Conservation (phyloP, 805 yeast species). For the Saccharomycopsis sp. region DNA sequence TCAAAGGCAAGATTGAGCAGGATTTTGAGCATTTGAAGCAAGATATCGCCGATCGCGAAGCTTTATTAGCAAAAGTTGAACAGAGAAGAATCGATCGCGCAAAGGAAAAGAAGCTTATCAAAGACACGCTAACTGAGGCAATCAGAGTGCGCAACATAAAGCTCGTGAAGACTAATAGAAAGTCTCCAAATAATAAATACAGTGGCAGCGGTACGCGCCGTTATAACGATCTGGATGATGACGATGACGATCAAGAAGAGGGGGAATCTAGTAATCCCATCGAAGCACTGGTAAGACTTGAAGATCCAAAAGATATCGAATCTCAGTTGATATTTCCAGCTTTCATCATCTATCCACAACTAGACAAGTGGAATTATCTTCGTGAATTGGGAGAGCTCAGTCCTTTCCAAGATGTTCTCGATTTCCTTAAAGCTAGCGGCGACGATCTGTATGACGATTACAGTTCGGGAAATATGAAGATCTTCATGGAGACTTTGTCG, state of each 20-base stretch:
- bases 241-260: conserved; percentile 30
- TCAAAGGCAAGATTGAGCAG: conserved; percentile 22
- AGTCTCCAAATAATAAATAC: neutral
- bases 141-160: conserved; percentile 51
- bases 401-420: conserved; percentile 57
- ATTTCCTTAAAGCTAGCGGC: conserved; percentile 57
- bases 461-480: conserved; percentile 50
- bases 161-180: conserved; percentile 31
- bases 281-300: conserved; percentile 38
- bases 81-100: neutral
- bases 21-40: neutral
- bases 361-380: conserved; percentile 76
- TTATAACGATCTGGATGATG: conserved; percentile 27
- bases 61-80: neutral
- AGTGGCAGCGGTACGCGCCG: conserved; percentile 5
- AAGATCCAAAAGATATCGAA: conserved; percentile 59
- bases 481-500: conserved; percentile 70
- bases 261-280: neutral
- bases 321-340: conserved; percentile 82
- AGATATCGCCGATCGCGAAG: neutral
- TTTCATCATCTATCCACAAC: conserved; percentile 72
- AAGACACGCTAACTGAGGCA: conserved; percentile 48
- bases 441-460: conserved; percentile 61
- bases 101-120: conserved; percentile 35
- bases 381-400: conserved; percentile 68